These are phyloP conservation scores for Amesomyces nigricolor DNA, from an alignment of 2,329 filamentous ascomycete genomes.

Conservation along the genomic window DNA sequence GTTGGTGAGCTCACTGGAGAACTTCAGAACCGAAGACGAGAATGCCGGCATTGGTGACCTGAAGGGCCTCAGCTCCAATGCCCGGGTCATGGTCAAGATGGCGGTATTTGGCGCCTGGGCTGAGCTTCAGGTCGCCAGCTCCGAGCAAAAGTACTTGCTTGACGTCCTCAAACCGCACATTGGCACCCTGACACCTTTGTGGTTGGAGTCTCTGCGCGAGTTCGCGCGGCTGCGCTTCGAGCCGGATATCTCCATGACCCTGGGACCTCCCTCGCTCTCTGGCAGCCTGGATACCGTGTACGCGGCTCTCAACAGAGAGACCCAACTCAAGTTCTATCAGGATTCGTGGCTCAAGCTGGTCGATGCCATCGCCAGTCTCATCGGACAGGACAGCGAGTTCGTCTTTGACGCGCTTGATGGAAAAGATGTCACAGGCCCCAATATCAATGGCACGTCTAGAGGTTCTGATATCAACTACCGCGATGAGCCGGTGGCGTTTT, in stretches of 20 bases:
- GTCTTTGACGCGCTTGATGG: constrained; percentile 96
- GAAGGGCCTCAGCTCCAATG: constrained; percentile 87
- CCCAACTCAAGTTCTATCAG: constrained; percentile 90
- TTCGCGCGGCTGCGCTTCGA: constrained; percentile 89
- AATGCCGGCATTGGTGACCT: constrained; percentile 87
- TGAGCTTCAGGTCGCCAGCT: constrained; percentile 89
- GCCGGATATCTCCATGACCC: constrained; percentile 89
- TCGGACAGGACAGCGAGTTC: constrained; percentile 95
- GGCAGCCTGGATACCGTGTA: constrained; percentile 91
- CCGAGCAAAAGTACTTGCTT: constrained; percentile 81
- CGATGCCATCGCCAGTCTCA: constrained; percentile 92
- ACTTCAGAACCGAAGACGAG: constrained; percentile 77
- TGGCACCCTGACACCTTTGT: constrained; percentile 81
- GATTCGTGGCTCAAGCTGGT: constrained; percentile 95
- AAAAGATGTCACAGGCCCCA: constrained; percentile 54
- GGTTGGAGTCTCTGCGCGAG: constrained; percentile 87
- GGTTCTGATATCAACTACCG: constrained; percentile 89
- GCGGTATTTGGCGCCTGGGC: constrained; percentile 96
- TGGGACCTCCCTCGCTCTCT: constrained; percentile 73
- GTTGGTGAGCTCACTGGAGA: constrained; percentile 82
- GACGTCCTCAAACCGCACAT: constrained; percentile 89
- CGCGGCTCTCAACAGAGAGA: constrained; percentile 89
- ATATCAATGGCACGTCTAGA: constrained; percentile 50
- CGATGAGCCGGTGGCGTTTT: constrained; percentile 96
- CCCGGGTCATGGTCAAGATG: constrained; percentile 98